Percentiles rank a stretch among this genome's conserved stretches.
Evolutionary conservation across 2,329 filamentous ascomycete genomes (phyloP).

Genomic region (Drechslerella dactyloides): DNA sequence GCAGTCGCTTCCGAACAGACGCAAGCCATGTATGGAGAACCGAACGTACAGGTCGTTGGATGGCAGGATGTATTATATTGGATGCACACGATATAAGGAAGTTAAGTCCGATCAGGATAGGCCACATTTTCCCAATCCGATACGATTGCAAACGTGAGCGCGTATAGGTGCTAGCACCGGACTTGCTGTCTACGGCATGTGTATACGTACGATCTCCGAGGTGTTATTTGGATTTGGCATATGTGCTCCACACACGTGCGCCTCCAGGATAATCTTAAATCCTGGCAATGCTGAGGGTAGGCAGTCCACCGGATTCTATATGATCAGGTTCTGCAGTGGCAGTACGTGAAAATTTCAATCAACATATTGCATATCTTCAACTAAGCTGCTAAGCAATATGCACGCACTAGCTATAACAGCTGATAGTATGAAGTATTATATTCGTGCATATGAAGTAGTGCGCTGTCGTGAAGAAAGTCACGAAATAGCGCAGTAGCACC

Average conservation of each 20-base stretch:
- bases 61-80: neutral
- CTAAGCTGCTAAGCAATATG: neutral
- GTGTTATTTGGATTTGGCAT: neutral
- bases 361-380: neutral
- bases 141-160: neutral
- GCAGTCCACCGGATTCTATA: neutral
- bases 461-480: neutral
- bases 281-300: too few relatives aligned
- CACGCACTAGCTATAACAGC: neutral
- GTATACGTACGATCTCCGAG: neutral
- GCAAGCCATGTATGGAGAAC: slow-evolving; percentile 4
- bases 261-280: neutral
- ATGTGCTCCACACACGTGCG: neutral
- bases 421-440: neutral
- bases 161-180: neutral
- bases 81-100: neutral
- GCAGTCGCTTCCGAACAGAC: neutral
- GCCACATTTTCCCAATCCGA: slow-evolving; percentile 1
- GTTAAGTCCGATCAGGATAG: slow-evolving; percentile 4
- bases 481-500: neutral
- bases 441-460: neutral
- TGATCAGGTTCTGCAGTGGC: neutral
- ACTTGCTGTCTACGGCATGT: neutral
- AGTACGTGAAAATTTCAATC: neutral
- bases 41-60: neutral